Evolutionary conservation across 2,329 filamentous ascomycete species (phyloP).

Genomic region (Penicillium sp.): DNA sequence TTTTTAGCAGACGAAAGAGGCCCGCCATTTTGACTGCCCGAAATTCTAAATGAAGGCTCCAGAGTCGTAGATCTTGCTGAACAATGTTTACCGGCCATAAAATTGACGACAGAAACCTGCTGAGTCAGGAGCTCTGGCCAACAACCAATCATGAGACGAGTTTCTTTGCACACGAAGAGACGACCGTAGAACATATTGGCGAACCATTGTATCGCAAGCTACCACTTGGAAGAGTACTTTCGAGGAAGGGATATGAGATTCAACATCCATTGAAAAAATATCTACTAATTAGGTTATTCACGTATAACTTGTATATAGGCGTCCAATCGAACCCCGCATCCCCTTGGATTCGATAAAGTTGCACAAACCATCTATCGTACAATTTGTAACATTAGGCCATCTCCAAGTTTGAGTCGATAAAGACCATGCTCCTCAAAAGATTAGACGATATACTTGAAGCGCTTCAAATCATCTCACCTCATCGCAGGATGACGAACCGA

Average conservation of each 20-base stretch:
- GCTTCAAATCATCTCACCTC: not conserved
- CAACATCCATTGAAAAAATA: no score
- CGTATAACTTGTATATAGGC: not conserved
- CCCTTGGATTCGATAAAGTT: not conserved
- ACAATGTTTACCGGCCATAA: not conserved
- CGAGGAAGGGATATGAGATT: not conserved
- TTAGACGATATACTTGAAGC: not conserved
- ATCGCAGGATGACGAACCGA: not conserved
- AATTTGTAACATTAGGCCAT: not conserved
- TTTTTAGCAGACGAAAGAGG: conserved; percentile 30
- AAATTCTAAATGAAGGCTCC: not conserved
- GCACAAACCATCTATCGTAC: not conserved
- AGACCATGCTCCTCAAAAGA: not conserved
- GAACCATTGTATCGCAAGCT: not conserved
- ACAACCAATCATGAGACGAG: not conserved
- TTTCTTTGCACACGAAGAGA: not conserved
- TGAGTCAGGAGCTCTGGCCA: not conserved
- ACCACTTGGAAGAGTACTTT: not conserved
- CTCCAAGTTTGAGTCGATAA: not conserved
- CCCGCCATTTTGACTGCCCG: conserved; percentile 25
- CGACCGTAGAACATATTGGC: not conserved
- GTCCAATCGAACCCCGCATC: not conserved
- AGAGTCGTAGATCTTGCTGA: not conserved
- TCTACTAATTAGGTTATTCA: not conserved
- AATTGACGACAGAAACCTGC: conserved; percentile 2